phyloP scores from a whole-genome alignment of 2,329 filamentous ascomycete species.

The Diaporthe caulivora region DNA sequence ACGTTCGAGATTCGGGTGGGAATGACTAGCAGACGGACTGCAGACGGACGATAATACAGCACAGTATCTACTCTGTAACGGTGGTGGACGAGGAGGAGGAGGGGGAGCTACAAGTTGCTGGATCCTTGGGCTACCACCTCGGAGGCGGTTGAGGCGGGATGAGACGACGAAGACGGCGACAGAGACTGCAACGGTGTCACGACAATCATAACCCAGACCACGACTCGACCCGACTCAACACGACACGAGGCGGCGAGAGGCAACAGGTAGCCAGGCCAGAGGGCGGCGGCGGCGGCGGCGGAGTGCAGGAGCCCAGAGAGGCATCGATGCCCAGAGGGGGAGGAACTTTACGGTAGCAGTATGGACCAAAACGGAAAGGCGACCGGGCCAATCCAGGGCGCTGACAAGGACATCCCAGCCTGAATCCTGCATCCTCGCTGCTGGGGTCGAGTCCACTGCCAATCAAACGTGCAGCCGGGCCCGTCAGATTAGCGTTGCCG shows the following conservation, averaged over 20 bases:
- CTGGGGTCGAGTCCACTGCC: constrained; percentile 29
- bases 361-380: constrained; percentile 26
- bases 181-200: constrained; percentile 7
- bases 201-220: background rate
- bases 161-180: background rate
- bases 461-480: constrained; percentile 16
- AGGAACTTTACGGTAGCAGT: constrained; percentile 15
- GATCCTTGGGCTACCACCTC: background rate
- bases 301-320: constrained; percentile 18
- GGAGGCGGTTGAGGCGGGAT: background rate
- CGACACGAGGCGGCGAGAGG: constrained; percentile 15
- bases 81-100: background rate
- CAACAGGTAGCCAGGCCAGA: background rate
- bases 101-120: background rate
- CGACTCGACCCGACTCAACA: background rate
- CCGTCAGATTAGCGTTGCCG: background rate
- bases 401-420: background rate
- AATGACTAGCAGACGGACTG: constrained; percentile 2
- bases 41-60: too few species aligned
- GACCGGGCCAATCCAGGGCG: constrained; percentile 14
- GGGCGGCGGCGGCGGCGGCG: constrained; percentile 8
- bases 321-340: constrained; percentile 10
- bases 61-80: background rate
- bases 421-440: constrained; percentile 12
- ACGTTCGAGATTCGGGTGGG: constrained; percentile 13